These are phyloP conservation scores for Cicer yamashitae DNA, from an alignment of 306 rosid species.

Conservation along the genomic window DNA sequence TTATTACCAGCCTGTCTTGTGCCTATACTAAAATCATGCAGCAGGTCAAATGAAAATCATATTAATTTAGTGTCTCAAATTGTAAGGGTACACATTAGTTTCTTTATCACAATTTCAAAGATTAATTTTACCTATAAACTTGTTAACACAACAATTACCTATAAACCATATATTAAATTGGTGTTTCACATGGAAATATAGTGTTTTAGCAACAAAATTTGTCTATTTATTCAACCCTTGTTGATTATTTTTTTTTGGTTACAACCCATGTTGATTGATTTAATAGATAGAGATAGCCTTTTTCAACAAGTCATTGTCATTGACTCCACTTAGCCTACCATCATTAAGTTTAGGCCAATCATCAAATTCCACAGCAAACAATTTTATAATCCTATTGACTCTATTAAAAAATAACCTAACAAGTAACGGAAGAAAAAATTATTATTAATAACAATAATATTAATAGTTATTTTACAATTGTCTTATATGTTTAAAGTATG, in stretches of 20 bases:
- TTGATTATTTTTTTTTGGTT: slow-evolving; percentile 8
- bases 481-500: no score
- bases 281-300: slow-evolving; percentile 38
- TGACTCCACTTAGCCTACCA: slow-evolving; percentile 39
- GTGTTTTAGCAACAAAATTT: slow-evolving; percentile 29
- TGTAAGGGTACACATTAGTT: neutral
- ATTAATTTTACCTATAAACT: neutral
- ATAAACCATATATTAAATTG: neutral
- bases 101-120: neutral
- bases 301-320: slow-evolving; percentile 40
- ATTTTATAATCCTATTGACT: slow-evolving; percentile 12
- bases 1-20: slow-evolving; percentile 58
- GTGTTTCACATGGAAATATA: neutral
- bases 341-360: slow-evolving; percentile 39
- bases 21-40: slow-evolving; percentile 44
- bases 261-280: no score
- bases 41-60: slow-evolving; percentile 2
- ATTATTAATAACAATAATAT: no score
- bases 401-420: slow-evolving; percentile 23
- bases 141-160: neutral
- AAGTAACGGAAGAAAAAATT: no score
- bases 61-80: neutral
- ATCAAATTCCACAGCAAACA: slow-evolving; percentile 32
- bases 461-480: no score
- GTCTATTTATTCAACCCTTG: slow-evolving; percentile 26